Percentiles rank a stretch among this genome's conserved stretches.
phyloP scores from a whole-genome alignment of 176 grass and related monocot species.

The Triticum urartu region DNA sequence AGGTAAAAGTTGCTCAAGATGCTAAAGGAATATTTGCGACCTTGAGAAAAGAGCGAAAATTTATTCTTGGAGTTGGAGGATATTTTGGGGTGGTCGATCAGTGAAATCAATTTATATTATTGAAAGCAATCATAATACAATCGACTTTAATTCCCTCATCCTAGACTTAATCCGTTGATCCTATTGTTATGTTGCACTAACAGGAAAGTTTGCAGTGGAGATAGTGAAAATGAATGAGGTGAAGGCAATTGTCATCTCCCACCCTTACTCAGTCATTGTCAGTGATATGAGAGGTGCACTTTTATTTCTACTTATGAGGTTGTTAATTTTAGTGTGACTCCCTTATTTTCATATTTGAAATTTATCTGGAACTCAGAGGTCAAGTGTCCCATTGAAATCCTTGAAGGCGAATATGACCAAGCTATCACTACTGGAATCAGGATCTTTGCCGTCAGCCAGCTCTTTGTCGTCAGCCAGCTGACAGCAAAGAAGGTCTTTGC shows the following conservation, averaged over 20 bases:
- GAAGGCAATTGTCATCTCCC: conserved; percentile 27
- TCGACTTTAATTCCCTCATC: no score
- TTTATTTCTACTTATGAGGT: neutral
- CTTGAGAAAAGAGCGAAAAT: conserved; percentile 17
- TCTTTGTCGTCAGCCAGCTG: no score
- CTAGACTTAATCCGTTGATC: no score
- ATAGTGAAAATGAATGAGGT: conserved; percentile 20
- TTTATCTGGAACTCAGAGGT: neutral
- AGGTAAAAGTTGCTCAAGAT: conserved; percentile 22
- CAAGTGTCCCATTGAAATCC: conserved; percentile 33
- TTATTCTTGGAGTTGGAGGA: conserved; percentile 14
- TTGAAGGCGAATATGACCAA: conserved; percentile 31
- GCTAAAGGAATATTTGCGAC: conserved; percentile 27
- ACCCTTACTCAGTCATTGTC: conserved; percentile 15
- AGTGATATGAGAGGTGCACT: conserved; percentile 34
- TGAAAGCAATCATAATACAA: no score
- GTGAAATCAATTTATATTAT: neutral
- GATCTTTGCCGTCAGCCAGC: no score
- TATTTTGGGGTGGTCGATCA: conserved; percentile 46
- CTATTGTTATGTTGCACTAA: neutral
- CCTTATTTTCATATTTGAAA: neutral
- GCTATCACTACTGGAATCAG: no score
- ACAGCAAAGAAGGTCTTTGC: no score
- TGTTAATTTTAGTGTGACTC: neutral
- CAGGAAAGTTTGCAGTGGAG: conserved; percentile 26